These are phyloP conservation scores for Didymella arachidicola DNA, from an alignment of 2,329 filamentous ascomycete genomes.

Conservation along the genomic window DNA sequence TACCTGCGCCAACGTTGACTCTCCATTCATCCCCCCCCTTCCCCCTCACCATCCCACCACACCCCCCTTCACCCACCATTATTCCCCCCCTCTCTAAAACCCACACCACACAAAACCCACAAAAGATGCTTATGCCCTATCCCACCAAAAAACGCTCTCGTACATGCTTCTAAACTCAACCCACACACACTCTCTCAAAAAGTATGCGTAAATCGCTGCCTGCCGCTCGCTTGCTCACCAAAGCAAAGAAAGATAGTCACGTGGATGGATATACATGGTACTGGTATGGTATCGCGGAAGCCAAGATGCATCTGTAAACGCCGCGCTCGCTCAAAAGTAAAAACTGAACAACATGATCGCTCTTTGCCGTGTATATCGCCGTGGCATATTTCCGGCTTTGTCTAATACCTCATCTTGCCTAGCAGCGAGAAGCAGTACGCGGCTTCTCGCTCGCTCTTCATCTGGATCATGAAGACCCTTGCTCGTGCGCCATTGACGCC, in stretches of 20 bases:
- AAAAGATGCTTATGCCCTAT: background rate
- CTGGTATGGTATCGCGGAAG: slow-evolving; percentile 7
- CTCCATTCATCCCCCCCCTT: background rate
- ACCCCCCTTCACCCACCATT: background rate
- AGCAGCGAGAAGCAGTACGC: slow-evolving; percentile 59
- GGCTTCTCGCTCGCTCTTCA: slow-evolving; percentile 57
- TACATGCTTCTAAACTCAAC: background rate
- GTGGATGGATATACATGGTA: slow-evolving; percentile 1
- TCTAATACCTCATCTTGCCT: slow-evolving; percentile 58
- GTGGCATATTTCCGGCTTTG: background rate
- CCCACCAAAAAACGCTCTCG: background rate
- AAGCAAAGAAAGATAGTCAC: slow-evolving; percentile 1
- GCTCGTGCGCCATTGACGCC: slow-evolving; percentile 64
- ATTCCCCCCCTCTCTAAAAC: background rate
- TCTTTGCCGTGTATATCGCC: background rate
- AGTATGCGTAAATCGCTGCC: background rate
- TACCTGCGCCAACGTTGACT: background rate
- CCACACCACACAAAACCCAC: background rate
- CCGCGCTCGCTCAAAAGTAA: slow-evolving; percentile 10
- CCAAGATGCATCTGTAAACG: slow-evolving; percentile 12
- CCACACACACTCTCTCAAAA: background rate
- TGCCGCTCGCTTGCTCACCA: background rate
- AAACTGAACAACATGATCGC: background rate
- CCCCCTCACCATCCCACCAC: background rate
- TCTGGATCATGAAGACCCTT: slow-evolving; percentile 71